These are phyloP conservation scores for Xylariaceae sp. DNA, from an alignment of 2,329 filamentous ascomycete genomes.

Conservation along the genomic window DNA sequence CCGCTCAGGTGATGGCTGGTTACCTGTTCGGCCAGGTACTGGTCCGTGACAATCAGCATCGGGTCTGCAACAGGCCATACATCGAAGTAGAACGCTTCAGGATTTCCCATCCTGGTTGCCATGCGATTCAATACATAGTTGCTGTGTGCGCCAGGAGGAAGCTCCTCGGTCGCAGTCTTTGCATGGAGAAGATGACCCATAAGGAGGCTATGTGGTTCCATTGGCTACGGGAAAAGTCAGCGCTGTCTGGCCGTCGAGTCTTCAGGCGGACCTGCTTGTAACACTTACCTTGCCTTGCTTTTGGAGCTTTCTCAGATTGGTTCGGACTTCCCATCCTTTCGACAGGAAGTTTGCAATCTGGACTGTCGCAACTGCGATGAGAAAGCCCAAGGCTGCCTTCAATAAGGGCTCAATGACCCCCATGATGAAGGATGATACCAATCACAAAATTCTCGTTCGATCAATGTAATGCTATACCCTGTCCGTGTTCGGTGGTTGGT, in stretches of 20 bases:
- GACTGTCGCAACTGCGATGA: conserved; percentile 13
- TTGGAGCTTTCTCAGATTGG: conserved; percentile 18
- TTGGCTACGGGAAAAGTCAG: conserved; percentile 21
- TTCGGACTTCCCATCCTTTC: conserved; percentile 20
- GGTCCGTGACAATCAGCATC: conserved; percentile 29
- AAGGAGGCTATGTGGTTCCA: conserved; percentile 27
- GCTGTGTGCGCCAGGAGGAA: conserved; percentile 27
- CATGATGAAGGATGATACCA: conserved; percentile 9
- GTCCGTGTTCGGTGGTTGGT: too few relatives aligned
- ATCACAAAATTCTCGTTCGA: too few relatives aligned
- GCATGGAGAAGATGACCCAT: conserved; percentile 32
- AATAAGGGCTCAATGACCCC: conserved; percentile 13
- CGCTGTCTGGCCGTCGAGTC: too few relatives aligned
- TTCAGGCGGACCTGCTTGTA: too few relatives aligned
- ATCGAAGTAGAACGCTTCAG: conserved; percentile 32
- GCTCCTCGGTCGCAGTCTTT: conserved; percentile 27
- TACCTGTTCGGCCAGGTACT: conserved; percentile 31
- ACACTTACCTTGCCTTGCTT: conserved; percentile 26
- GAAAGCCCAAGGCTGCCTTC: conserved; percentile 22
- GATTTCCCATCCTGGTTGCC: conserved; percentile 18
- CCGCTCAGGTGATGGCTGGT: conserved; percentile 27
- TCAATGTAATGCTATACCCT: too few relatives aligned
- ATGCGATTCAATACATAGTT: conserved; percentile 24
- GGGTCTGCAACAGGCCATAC: conserved; percentile 28
- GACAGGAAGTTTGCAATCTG: conserved; percentile 19